Base-by-base conservation (phyloP, 2,329 filamentous ascomycete genomes). In the Fonsecaea multimorphosa region DNA sequence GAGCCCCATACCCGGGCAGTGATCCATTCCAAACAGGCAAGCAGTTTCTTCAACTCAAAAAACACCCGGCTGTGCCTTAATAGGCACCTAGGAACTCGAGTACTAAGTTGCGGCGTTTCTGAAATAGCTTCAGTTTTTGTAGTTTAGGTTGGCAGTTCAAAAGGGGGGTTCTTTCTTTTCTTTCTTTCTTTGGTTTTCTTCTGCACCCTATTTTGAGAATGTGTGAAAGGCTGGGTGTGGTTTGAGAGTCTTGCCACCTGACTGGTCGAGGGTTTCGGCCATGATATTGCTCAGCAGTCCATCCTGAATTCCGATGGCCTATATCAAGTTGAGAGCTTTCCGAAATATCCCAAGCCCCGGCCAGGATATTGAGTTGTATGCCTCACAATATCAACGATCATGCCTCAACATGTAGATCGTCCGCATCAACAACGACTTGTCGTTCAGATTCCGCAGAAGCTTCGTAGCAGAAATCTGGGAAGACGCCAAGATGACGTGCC, bases 401-500 rank as follows among this genome's bases (percentile, higher is more conserved):
- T 8, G n/a, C 58, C 49, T 31, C 49, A 6, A 54, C 31, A 31
- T 34, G 22, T 19, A 61, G 31, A 19, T 53, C 49, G 9, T 61
- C 44, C 16, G 52, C 44, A 40, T n/a, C n/a, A 7, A 24, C 22
- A 16, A 31, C 36, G 12, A 22, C 31, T 8, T 49, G 31, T 7
- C 19, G 12, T 19, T 56, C 53, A 24, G 32, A 24, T 3, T 19
- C 31, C 29, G 6, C 22, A 34, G 57, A 49, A 6, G 40, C 58
- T 7, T 61, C 22, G 34, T 38, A 61, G 12, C 49, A 61, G 44
- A 61, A 60, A 29, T 51, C 57, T n/a, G 36, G 38, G 29, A 60
- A 60, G 9, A 55, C 49, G 27, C 59, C 63, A 14, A 66, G 16
- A n/a, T 53, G 57, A 31, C 55, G 49, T 12, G 36, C 24, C 3